Percentiles rank a stretch among this genome's conserved stretches.
phyloP scores from a whole-genome alignment of 2,329 filamentous ascomycete species.

The Sporothrix mexicana region DNA sequence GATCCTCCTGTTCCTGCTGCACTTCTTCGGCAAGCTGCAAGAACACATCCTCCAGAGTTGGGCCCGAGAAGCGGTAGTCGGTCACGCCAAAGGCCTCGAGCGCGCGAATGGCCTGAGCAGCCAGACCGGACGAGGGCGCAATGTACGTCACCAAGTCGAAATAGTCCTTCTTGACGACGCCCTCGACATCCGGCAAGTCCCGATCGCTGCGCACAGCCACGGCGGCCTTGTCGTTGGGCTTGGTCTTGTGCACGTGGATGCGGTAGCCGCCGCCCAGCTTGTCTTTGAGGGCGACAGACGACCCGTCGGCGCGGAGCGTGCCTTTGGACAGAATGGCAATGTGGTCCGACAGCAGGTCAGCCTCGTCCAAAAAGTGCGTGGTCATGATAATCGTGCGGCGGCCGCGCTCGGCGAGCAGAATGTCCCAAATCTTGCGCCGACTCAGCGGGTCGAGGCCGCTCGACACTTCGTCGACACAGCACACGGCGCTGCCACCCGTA shows the following conservation, averaged over 20 bases:
- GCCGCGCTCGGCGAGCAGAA: slow-evolving; percentile 82
- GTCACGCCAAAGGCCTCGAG: slow-evolving; percentile 70
- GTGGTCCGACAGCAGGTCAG: slow-evolving; percentile 85
- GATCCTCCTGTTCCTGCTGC: slow-evolving; percentile 53
- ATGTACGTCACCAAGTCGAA: slow-evolving; percentile 77
- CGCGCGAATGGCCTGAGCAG: slow-evolving; percentile 71
- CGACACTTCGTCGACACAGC: slow-evolving; percentile 90
- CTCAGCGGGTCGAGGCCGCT: slow-evolving; percentile 87
- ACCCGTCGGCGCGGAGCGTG: slow-evolving; percentile 78
- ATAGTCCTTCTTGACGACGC: slow-evolving; percentile 61
- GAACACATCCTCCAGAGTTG: slow-evolving; percentile 93
- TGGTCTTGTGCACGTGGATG: slow-evolving; percentile 71
- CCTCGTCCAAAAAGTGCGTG: slow-evolving; percentile 93
- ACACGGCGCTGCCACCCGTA: slow-evolving; percentile 84
- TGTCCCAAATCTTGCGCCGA: slow-evolving; percentile 91
- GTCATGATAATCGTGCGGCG: slow-evolving; percentile 83
- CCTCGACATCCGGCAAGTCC: slow-evolving; percentile 58
- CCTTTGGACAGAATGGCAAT: slow-evolving; percentile 89
- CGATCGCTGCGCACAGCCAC: slow-evolving; percentile 27
- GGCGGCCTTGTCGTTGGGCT: slow-evolving; percentile 52
- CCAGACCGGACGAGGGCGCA: slow-evolving; percentile 70
- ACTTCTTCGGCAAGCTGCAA: slow-evolving; percentile 83
- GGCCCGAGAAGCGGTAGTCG: slow-evolving; percentile 85
- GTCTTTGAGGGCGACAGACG: slow-evolving; percentile 85
- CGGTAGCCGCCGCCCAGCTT: slow-evolving; percentile 82